These are phyloP conservation scores for Penicillium sp. DNA, from an alignment of 2,329 filamentous ascomycete genomes.

Conservation along the genomic window DNA sequence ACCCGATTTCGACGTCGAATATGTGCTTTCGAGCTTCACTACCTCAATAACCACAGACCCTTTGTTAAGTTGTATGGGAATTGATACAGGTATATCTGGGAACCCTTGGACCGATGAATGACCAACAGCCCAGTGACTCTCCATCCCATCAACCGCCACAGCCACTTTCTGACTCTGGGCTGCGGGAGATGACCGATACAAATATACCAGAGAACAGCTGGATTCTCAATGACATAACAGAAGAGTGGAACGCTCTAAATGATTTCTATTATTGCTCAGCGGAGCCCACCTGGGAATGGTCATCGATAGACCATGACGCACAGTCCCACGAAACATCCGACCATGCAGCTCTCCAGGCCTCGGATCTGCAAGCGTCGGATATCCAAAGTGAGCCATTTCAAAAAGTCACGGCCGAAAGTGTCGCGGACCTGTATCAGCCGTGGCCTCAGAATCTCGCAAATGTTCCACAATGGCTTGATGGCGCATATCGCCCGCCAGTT, in stretches of 20 bases:
- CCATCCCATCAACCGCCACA: not conserved
- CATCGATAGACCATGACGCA: conserved; percentile 8
- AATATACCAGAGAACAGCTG: not conserved
- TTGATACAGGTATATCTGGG: not conserved
- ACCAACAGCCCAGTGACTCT: not conserved
- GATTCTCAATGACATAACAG: not conserved
- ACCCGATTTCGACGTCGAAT: not conserved
- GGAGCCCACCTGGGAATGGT: conserved; percentile 8
- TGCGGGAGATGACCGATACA: not conserved
- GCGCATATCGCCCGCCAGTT: conserved; percentile 43
- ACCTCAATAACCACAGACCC: not conserved
- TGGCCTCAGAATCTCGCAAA: conserved; percentile 15
- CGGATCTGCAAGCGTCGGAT: not conserved
- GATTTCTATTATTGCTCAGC: conserved; percentile 16
- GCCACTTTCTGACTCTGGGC: not conserved
- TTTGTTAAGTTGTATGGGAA: not conserved
- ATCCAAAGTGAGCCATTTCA: not conserved
- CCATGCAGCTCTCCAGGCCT: not conserved
- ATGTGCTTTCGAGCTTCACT: not conserved
- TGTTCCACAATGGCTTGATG: conserved; percentile 39
- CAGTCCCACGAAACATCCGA: not conserved
- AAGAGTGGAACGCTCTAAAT: conserved; percentile 8
- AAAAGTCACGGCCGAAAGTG: not conserved
- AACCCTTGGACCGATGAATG: not conserved
- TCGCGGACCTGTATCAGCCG: not conserved